Evolutionary conservation across 1,284 basidiomycete genomes (phyloP), one percentile per base, ranked within the genome.

Genomic region (Puccinia horiana): DNA sequence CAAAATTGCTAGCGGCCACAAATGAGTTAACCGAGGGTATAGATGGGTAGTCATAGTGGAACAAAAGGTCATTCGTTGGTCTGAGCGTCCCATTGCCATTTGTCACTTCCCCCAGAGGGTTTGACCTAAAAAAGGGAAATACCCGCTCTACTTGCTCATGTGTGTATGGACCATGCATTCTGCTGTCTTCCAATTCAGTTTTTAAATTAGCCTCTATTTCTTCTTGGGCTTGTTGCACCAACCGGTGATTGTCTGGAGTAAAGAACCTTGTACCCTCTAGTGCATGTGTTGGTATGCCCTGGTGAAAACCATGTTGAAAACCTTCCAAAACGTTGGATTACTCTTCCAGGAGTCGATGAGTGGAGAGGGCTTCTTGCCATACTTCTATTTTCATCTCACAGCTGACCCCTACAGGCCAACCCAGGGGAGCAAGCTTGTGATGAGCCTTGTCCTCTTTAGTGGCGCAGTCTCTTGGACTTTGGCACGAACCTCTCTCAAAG

Each of bases 21-120:
- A 42, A 72, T 8, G 26, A 35, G 16, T 72, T 72, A 20, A 42
- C 69, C 16, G 37, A 49, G 6, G 47, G 69, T 9, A n/a, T 72
- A 12, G 12, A 44, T 9, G 37, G 37, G 47, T 72, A 12, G 35
- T 44, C 37, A 42, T 72, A 20, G 6, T 35, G 69, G n/a, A 9
- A 72, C 3, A 23, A 72, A 44, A 72, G 29, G 26, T 72, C 23
- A 37, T 72, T 37, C 44, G 44, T 72, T 29, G 69, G 40, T 44
- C 69, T 5, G 16, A 44, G 16, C 42, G 69, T 44, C 18, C 69
- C 69, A n/a, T 72, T 37, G 42, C 69, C 69, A n/a, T 72, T 72
- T 14, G 44, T 37, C 3, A 72, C 69, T 44, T 35, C 69, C 29
- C 69, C 69, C n/a, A 72, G 40, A 11, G 69, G 69, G 37, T 37